Base-by-base conservation (phyloP, 2,329 filamentous ascomycete genomes). In the Exophiala sideris region DNA sequence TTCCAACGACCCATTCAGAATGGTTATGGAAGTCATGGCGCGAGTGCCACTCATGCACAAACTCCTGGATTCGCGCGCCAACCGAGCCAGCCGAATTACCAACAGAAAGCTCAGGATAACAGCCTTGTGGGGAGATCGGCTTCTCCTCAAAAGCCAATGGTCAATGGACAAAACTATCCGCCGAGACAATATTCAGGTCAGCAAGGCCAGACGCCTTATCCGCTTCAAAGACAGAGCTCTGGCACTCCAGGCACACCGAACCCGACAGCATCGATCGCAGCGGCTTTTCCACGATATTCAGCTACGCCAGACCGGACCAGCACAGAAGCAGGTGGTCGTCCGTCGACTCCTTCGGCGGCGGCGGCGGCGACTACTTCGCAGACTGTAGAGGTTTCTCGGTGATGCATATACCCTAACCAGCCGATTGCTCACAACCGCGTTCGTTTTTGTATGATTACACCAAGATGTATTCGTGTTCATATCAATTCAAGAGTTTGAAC, bases 1-100 rank as follows among this genome's bases (percentile, higher is more conserved):
- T 72, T 71, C 55, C 72, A 74, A 59, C 69, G 74, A 12, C 63
- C 70, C 14, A 57, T 60, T 11, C 66, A 67, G 46, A 75, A 74
- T 47, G 71, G 71, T 44, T 70, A 56, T 45, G 45, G 45, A n/a
- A 51, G 49, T 36, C 56, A 55, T 39, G 48, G 45, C 9, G 41
- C 48, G 18, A 51, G 45, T 10, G 47, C 56, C 20, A 46, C 21
- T 18, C 50, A 56, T 42, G 33, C 57, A 34, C 61, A 62, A 40
- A 58, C 60, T n/a, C 57, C 60, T 3, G 52, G 50, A 9, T 57
- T 52, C 42, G 55, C 42, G 14, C 62, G 62, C 40, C 62, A 61
- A 32, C 59, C 62, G 24, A 59, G 52, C 35, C 66, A 66, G 46
- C 54, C 63, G 39, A 62, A 59, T 12, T 68, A 67, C 54, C 65